phyloP scores from a whole-genome alignment of 305 asterid genomes.

The Solanum hybrid region DNA sequence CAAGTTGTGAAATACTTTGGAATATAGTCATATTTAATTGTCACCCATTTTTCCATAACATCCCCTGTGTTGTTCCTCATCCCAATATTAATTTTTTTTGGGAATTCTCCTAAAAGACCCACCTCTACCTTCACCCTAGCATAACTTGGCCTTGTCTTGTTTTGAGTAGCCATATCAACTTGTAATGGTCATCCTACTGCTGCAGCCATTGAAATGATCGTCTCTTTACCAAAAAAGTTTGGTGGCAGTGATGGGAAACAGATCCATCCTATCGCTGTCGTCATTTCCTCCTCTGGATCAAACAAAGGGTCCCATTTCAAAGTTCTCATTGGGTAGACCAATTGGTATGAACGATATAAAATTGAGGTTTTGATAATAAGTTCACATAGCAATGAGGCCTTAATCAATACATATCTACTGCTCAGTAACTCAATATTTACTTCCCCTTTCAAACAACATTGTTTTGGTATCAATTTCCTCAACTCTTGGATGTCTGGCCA shows the following conservation, averaged over 20 bases:
- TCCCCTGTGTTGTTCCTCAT: background rate
- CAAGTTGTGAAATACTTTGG: background rate
- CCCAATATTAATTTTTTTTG: too few relatives aligned
- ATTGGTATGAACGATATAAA: background rate
- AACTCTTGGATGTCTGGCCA: background rate
- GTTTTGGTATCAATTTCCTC: background rate
- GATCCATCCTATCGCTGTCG: background rate
- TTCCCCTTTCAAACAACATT: background rate
- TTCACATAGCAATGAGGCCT: background rate
- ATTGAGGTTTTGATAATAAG: background rate
- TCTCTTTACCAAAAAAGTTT: background rate
- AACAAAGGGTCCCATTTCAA: background rate
- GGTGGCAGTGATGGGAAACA: background rate
- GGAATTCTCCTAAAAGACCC: background rate
- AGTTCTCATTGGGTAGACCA: background rate
- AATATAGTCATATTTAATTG: background rate
- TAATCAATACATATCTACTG: too few relatives aligned
- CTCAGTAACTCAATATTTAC: background rate
- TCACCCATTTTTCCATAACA: background rate
- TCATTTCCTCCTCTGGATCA: background rate
- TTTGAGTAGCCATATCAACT: background rate
- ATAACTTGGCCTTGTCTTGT: background rate
- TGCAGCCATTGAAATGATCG: background rate
- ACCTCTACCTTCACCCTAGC: background rate
- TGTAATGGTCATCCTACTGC: background rate